These are phyloP conservation scores for Serendipita indica DNA, from an alignment of 768 basidiomycete genomes.

Conservation along the genomic window DNA sequence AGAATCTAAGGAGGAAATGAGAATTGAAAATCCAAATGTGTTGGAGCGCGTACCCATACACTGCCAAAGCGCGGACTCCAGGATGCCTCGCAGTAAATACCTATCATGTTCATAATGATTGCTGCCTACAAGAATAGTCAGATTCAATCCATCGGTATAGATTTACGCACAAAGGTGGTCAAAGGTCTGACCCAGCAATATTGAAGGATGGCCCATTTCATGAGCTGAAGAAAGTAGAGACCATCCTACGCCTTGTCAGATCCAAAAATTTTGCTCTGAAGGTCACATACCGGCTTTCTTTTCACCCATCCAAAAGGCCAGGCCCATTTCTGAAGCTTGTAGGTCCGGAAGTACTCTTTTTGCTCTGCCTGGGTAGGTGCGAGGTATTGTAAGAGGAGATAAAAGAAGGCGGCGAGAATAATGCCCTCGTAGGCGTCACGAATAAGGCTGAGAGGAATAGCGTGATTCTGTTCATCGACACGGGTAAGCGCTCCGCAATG, in stretches of 20 bases:
- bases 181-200: slow-evolving; percentile 51
- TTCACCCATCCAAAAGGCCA: slow-evolving; percentile 51
- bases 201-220: slow-evolving; percentile 66
- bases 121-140: slow-evolving; percentile 32
- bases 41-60: slow-evolving; percentile 41
- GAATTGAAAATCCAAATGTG: neutral
- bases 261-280: slow-evolving; percentile 11
- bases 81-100: slow-evolving; percentile 58
- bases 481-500: neutral
- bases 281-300: slow-evolving; percentile 41
- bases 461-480: slow-evolving; percentile 35
- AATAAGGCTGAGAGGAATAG: slow-evolving; percentile 51
- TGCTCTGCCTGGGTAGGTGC: slow-evolving; percentile 49
- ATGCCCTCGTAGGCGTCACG: slow-evolving; percentile 66
- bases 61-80: slow-evolving; percentile 58
- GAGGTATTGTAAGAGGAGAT: slow-evolving; percentile 55
- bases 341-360: slow-evolving; percentile 41
- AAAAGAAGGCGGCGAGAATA: slow-evolving; percentile 65
- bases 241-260: slow-evolving; percentile 32
- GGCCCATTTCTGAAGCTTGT: slow-evolving; percentile 44
- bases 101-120: slow-evolving; percentile 44
- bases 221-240: slow-evolving; percentile 51
- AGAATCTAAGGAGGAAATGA: slow-evolving; percentile 30
- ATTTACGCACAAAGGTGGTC: slow-evolving; percentile 19
- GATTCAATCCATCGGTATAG: neutral